These are phyloP conservation scores for Oryza meyeriana DNA, from an alignment of 176 grass and related monocot genomes.

Conservation along the genomic window DNA sequence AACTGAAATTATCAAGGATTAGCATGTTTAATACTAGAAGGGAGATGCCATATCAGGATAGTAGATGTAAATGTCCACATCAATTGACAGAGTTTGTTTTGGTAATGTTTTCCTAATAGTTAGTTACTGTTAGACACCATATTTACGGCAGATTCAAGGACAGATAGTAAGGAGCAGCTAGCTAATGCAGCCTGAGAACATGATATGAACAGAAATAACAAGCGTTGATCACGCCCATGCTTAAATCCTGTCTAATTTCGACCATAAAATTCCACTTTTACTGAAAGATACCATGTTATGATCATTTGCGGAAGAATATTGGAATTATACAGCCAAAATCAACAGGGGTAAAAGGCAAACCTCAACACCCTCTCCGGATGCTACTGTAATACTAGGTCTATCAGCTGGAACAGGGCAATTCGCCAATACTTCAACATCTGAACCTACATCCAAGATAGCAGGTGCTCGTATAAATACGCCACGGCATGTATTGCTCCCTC, in stretches of 20 bases:
- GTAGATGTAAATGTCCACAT: neutral
- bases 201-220: neutral
- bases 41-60: neutral
- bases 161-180: neutral
- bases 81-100: neutral
- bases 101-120: neutral
- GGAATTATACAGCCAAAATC: neutral
- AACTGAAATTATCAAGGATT: neutral
- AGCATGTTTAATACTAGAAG: neutral
- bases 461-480: slow-evolving; percentile 95
- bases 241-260: neutral
- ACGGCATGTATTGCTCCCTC: slow-evolving; percentile 58
- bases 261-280: neutral
- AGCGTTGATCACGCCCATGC: neutral
- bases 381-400: slow-evolving; percentile 41
- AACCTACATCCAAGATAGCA: slow-evolving; percentile 85
- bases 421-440: slow-evolving; percentile 80
- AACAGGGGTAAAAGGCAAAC: slow-evolving; percentile 33
- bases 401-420: slow-evolving; percentile 67
- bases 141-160: neutral
- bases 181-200: neutral
- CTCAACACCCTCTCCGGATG: slow-evolving; percentile 47
- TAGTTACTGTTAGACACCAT: neutral
- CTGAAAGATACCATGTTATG: neutral
- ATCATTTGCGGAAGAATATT: neutral